phyloP scores from a whole-genome alignment of 345 rosid genomes.

The Ceriops zippeliana region DNA sequence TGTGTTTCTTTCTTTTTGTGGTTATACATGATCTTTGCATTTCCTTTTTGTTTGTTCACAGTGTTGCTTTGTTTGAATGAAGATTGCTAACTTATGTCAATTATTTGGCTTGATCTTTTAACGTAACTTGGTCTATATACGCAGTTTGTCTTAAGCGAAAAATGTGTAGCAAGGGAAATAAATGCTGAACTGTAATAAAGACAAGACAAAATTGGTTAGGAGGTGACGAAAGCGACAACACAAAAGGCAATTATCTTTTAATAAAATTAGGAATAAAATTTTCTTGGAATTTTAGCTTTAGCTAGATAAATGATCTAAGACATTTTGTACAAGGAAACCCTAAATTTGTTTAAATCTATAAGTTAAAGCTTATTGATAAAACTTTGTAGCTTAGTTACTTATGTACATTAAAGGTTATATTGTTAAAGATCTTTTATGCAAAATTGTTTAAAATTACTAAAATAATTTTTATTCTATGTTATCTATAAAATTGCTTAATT shows the following conservation, averaged over 20 bases:
- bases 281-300: conserved; percentile 22
- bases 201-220: neutral
- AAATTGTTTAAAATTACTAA: neutral
- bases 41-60: no score
- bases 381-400: neutral
- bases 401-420: neutral
- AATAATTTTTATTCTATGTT: no score
- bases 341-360: conserved; percentile 12
- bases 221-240: no score
- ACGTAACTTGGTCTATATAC: conserved; percentile 24
- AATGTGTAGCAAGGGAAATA: neutral
- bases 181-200: conserved; percentile 26
- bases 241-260: neutral
- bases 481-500: no score
- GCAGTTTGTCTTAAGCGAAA: conserved; percentile 29
- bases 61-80: no score
- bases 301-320: conserved; percentile 32
- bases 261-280: conserved; percentile 2
- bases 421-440: neutral
- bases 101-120: conserved; percentile 6
- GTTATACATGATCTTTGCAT: no score
- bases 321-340: conserved; percentile 30
- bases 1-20: no score
- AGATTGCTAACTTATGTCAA: neutral
- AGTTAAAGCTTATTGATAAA: neutral